These are phyloP conservation scores for Pichia sp. DNA, from an alignment of 1,139 yeast species.

Conservation along the genomic window DNA sequence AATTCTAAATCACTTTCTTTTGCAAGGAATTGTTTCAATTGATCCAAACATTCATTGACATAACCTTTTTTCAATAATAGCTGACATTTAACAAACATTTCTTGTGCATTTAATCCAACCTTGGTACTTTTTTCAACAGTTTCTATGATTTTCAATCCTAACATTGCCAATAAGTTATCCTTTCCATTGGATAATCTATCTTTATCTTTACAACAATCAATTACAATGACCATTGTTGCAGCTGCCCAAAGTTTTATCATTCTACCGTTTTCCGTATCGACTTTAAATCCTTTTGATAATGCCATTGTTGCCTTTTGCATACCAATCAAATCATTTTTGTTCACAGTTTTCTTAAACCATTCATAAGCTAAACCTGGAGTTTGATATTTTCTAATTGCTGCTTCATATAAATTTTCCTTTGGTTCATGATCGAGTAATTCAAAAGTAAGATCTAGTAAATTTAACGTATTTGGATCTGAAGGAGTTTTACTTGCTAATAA, in stretches of 20 bases:
- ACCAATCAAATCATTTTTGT: constrained; percentile 35
- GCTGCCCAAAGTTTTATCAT: constrained; percentile 45
- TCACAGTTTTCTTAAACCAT: constrained; percentile 45
- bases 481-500: constrained; percentile 44
- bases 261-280: constrained; percentile 25
- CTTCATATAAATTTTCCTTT: constrained; percentile 46
- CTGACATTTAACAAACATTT: constrained; percentile 48
- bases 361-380: constrained; percentile 37
- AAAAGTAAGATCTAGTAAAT: constrained; percentile 40
- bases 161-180: constrained; percentile 42
- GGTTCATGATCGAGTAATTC: constrained; percentile 31
- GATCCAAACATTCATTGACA: constrained; percentile 30
- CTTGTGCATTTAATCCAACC: constrained; percentile 43
- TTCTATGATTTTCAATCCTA: constrained; percentile 53
- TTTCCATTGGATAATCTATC: constrained; percentile 34
- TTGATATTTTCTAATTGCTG: constrained; percentile 51
- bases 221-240: constrained; percentile 34
- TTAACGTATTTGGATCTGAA: constrained; percentile 48
- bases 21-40: constrained; percentile 31
- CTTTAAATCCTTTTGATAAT: constrained; percentile 31
- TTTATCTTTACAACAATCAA: constrained; percentile 21
- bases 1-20: constrained; percentile 52
- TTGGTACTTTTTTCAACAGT: constrained; percentile 35
- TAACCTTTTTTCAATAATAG: constrained; percentile 37
- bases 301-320: constrained; percentile 45